Evolutionary conservation across 345 rosid genomes (phyloP).

Genomic region (Trapa incisa): DNA sequence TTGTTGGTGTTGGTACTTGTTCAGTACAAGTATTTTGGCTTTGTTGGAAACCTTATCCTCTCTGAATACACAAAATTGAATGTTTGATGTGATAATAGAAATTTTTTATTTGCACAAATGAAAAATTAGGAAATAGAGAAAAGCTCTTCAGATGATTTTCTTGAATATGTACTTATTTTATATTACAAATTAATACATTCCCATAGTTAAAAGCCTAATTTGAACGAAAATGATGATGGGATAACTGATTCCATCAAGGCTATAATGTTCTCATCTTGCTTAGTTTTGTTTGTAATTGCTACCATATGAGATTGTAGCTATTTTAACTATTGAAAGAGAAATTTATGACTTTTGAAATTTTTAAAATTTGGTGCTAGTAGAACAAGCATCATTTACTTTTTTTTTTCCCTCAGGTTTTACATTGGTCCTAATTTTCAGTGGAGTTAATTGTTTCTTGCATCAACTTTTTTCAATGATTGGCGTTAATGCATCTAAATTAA

Average conservation of each 20-base stretch:
- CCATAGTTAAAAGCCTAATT: too few species aligned
- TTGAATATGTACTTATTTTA: neutral
- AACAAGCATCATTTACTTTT: neutral
- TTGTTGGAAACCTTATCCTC: neutral
- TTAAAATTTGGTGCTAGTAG: neutral
- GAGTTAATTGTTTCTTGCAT: too few species aligned
- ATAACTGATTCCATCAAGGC: neutral
- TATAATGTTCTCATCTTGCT: neutral
- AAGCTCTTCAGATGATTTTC: neutral
- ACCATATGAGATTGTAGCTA: neutral
- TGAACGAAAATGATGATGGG: neutral
- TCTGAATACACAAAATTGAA: neutral
- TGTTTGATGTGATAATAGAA: neutral
- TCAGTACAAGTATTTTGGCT: neutral
- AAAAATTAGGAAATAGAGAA: too few species aligned
- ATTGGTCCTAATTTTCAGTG: neutral
- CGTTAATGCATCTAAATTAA: neutral
- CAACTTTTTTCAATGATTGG: too few species aligned
- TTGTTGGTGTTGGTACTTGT: neutral
- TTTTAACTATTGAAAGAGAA: too few species aligned
- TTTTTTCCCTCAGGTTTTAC: neutral
- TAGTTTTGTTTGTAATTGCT: neutral
- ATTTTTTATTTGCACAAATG: neutral
- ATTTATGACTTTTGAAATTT: neutral
- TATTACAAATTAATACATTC: neutral